Percentiles rank a stretch among this genome's conserved stretches.
Conservation (phyloP, 805 yeast species). For the Myxozyma monticola region DNA sequence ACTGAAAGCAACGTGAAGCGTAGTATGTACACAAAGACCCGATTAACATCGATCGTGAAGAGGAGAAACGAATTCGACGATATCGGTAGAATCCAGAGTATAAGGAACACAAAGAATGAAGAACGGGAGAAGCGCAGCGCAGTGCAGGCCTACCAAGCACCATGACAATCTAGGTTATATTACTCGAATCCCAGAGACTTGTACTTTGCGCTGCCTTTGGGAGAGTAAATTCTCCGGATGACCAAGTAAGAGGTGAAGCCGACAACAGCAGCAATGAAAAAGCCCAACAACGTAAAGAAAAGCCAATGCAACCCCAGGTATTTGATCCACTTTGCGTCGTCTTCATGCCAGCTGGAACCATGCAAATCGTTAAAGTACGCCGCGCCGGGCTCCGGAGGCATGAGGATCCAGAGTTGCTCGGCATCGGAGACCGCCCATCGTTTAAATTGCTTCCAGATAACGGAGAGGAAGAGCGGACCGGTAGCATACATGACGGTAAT, state of each 20-base stretch:
- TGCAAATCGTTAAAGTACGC: slow-evolving; percentile 64
- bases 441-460: slow-evolving; percentile 83
- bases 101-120: no score
- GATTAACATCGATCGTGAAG: no score
- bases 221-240: slow-evolving; percentile 13
- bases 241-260: slow-evolving; percentile 24
- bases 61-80: no score
- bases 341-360: slow-evolving; percentile 92
- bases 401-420: slow-evolving; percentile 65
- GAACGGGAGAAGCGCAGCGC: no score
- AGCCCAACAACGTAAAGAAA: slow-evolving; percentile 70
- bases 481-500: slow-evolving; percentile 91
- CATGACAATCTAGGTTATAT: neutral
- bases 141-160: no score
- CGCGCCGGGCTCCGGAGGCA: slow-evolving; percentile 62
- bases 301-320: slow-evolving; percentile 72
- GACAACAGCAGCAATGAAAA: slow-evolving; percentile 46
- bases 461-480: slow-evolving; percentile 84
- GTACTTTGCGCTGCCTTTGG: slow-evolving; percentile 7
- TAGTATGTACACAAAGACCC: no score
- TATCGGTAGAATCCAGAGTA: no score
- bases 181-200: slow-evolving; percentile 17
- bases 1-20: no score
- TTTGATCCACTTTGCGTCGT: slow-evolving; percentile 79
- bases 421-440: slow-evolving; percentile 63